Evolutionary conservation across 345 rosid genomes (phyloP).

Genomic region (Nephelium lappaceum): DNA sequence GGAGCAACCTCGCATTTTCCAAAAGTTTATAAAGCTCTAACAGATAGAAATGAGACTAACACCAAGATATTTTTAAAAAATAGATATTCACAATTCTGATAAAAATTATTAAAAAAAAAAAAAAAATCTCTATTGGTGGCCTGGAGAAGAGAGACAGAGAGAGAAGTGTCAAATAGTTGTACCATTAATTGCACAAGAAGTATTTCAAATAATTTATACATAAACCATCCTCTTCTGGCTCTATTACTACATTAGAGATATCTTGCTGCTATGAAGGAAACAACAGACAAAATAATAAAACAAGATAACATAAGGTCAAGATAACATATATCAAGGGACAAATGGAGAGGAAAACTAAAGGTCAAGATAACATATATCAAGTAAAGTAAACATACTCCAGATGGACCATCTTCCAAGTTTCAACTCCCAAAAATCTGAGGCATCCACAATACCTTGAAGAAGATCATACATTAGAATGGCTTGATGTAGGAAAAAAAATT

Average conservation of each 20-base stretch:
- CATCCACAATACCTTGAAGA: conserved; percentile 20
- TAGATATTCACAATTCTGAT: too few relatives aligned
- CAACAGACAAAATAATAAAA: not conserved
- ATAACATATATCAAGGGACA: conserved; percentile 4
- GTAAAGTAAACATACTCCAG: not conserved
- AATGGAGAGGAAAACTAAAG: not conserved
- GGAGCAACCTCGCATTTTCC: not conserved
- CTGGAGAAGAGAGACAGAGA: not conserved
- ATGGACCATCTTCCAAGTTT: conserved; percentile 6
- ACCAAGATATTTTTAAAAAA: too few relatives aligned
- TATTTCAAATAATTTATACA: not conserved
- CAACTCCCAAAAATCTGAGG: conserved; percentile 6
- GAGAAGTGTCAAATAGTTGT: not conserved
- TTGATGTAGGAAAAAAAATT: conserved; percentile 6
- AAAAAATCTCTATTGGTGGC: not conserved
- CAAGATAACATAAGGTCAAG: not conserved
- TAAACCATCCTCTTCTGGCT: not conserved
- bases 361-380: conserved; percentile 5
- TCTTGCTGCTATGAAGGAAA: not conserved
- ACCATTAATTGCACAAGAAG: not conserved
- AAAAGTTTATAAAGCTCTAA: not conserved
- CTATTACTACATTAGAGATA: not conserved
- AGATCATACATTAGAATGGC: conserved; percentile 14
- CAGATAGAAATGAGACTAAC: not conserved
- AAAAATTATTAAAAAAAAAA: too few relatives aligned